Evolutionary conservation across 1,139 yeast genomes (phyloP).

Genomic region (Geotrichum restrictum): DNA sequence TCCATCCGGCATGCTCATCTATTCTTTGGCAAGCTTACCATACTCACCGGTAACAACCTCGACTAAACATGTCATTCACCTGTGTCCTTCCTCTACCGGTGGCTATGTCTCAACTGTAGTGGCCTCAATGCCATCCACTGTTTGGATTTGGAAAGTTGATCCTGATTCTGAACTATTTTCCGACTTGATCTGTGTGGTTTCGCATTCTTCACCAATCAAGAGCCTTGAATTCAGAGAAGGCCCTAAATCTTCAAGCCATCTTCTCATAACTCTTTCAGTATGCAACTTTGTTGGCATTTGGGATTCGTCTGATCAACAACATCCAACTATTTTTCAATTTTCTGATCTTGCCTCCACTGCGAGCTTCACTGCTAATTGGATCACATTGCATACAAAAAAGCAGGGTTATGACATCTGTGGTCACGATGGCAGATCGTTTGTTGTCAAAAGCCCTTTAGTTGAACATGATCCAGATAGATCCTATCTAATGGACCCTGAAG

Average conservation of each 20-base stretch:
- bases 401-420: conserved; percentile 7
- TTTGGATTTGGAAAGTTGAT: conserved; percentile 22
- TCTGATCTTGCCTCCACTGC: conserved; percentile 10
- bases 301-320: conserved; percentile 12
- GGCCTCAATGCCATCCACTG: conserved; percentile 20
- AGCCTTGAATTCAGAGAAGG: conserved; percentile 5
- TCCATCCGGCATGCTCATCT: conserved; percentile 14
- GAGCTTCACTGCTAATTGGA: conserved; percentile 10
- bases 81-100: conserved; percentile 12
- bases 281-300: conserved; percentile 19
- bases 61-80: conserved; percentile 4
- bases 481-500: conserved; percentile 4
- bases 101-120: conserved; percentile 22
- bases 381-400: not conserved
- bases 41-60: conserved; percentile 20
- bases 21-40: conserved; percentile 21
- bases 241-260: conserved; percentile 4
- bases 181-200: conserved; percentile 12
- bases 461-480: not conserved
- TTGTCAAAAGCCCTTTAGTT: not conserved
- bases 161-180: not conserved
- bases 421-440: conserved; percentile 12
- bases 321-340: conserved; percentile 15
- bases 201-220: conserved; percentile 13
- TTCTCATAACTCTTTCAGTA: conserved; percentile 9